Evolutionary conservation across 2,329 filamentous ascomycete genomes (phyloP).

Genomic region (Colletotrichum plurivorum): DNA sequence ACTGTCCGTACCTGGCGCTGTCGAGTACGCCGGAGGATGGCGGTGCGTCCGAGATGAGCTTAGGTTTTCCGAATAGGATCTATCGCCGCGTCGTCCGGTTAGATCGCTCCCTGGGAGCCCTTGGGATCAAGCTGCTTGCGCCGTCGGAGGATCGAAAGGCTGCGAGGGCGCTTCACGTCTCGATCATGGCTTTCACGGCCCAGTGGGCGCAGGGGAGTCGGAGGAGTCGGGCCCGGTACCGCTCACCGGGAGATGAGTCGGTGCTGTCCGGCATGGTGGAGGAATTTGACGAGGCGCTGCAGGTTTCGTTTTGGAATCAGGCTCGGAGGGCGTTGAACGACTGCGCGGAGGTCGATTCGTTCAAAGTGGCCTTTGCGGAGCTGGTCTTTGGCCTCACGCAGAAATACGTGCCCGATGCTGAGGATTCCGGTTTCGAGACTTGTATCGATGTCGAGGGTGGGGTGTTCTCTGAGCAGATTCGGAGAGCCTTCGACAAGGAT

Average conservation of each 20-base stretch:
- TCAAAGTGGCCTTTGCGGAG: conserved; percentile 54
- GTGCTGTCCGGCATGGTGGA: conserved; percentile 35
- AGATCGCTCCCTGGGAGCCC: conserved; percentile 58
- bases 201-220: conserved; percentile 62
- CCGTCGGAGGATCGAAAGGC: conserved; percentile 58
- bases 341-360: conserved; percentile 52
- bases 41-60: conserved; percentile 57
- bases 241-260: conserved; percentile 37
- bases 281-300: conserved; percentile 55
- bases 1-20: conserved; percentile 60
- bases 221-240: conserved; percentile 36
- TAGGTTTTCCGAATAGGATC: conserved; percentile 57
- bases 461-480: conserved; percentile 22
- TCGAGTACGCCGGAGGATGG: background rate
- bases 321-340: conserved; percentile 54
- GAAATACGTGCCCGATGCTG: conserved; percentile 43
- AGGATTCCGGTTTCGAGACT: background rate
- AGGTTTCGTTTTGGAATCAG: conserved; percentile 55
- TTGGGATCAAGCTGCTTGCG: conserved; percentile 57
- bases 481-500: conserved; percentile 42
- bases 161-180: conserved; percentile 61
- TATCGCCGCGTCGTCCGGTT: conserved; percentile 63
- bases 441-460: background rate
- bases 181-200: conserved; percentile 67
- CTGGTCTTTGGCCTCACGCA: conserved; percentile 55